Percentiles rank a stretch among this genome's conserved stretches.
phyloP scores from a whole-genome alignment of 1,139 yeast species.

The Protomyces macrosporus region DNA sequence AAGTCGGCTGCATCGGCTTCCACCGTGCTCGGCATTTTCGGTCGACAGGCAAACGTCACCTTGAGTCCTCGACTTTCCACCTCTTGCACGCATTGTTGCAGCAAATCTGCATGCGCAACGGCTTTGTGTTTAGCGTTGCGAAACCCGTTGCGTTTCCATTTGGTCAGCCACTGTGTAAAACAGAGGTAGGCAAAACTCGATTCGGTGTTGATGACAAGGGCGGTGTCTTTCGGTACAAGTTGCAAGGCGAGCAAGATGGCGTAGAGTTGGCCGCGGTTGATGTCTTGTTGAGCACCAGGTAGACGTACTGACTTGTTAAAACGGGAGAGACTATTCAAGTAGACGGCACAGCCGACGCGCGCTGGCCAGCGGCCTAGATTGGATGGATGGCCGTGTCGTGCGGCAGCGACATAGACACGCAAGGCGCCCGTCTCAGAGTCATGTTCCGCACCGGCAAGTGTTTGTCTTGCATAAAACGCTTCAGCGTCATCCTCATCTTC shows the following conservation, averaged over 20 bases:
- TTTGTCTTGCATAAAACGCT: too few relatives aligned
- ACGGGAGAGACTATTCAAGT: background rate
- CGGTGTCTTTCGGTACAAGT: background rate
- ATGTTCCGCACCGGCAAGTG: too few relatives aligned
- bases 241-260: background rate
- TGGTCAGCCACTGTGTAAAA: background rate
- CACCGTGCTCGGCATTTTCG: background rate
- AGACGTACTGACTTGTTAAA: background rate
- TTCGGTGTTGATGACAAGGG: background rate
- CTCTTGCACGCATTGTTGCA: background rate
- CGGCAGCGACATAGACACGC: background rate
- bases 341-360: background rate
- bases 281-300: background rate
- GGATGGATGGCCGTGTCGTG: background rate
- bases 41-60: background rate
- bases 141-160: background rate
- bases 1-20: background rate
- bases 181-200: background rate
- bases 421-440: too few relatives aligned
- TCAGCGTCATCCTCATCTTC: too few relatives aligned
- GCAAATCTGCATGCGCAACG: background rate
- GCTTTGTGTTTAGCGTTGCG: background rate
- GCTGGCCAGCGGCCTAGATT: background rate
- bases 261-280: background rate
- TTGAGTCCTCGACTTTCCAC: background rate